Conservation (phyloP, 331 rosid genomes). For the Spiraea crenata region DNA sequence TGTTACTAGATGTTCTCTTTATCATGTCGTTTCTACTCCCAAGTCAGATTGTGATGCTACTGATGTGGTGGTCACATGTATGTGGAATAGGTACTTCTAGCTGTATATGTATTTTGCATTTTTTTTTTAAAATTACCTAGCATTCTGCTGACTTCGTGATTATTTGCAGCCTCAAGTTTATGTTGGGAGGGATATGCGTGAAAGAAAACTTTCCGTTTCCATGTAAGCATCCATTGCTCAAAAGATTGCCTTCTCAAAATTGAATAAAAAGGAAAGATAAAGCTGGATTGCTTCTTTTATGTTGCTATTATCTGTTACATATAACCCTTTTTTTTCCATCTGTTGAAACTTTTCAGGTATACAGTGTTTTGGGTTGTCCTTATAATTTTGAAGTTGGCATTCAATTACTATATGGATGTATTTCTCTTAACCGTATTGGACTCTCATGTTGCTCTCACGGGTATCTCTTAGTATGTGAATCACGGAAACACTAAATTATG, state of each 20-base stretch:
- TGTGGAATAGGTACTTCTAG: constrained; percentile 1
- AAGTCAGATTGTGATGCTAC: constrained; percentile 69
- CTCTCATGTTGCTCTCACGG: constrained; percentile 21
- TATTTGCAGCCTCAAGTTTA: constrained; percentile 85
- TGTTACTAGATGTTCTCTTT: constrained; percentile 92
- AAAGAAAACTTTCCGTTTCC: constrained; percentile 82
- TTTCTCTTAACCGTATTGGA: constrained; percentile 8
- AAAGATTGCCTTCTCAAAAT: neutral
- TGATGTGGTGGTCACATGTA: constrained; percentile 99
- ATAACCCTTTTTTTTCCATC: constrained; percentile 21
- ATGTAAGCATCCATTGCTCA: constrained; percentile 55
- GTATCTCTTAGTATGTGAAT: constrained; percentile 6
- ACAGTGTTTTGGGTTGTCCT: constrained; percentile 94
- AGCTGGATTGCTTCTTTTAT: constrained; percentile 9
- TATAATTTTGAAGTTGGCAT: constrained; percentile 77
- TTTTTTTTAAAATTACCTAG: neutral
- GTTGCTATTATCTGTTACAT: constrained; percentile 9
- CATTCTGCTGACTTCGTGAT: constrained; percentile 14
- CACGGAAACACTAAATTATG: neutral
- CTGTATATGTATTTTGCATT: neutral
- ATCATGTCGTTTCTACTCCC: constrained; percentile 75
- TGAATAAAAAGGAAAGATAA: neutral
- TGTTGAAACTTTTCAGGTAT: constrained; percentile 54
- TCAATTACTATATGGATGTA: constrained; percentile 98
- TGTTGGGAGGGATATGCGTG: constrained; percentile 99